Conservation (phyloP, 768 basidiomycete species). For the Xanthoconium stramineum region DNA sequence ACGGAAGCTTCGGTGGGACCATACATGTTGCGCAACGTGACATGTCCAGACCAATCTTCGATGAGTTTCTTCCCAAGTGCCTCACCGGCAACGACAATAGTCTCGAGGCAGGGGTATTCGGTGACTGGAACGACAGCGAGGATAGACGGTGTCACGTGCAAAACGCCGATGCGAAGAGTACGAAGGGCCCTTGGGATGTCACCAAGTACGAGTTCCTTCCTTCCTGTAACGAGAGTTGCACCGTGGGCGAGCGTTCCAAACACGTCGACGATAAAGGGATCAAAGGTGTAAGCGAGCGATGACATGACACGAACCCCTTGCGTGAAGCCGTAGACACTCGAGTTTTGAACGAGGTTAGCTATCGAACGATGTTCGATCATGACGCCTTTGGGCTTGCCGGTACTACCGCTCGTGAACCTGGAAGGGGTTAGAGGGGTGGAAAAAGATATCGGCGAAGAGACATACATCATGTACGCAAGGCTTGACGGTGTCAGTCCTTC, state of each 20-base stretch:
- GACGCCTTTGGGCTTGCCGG: constrained; percentile 24
- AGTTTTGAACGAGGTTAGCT: constrained; percentile 20
- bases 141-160: constrained; percentile 32
- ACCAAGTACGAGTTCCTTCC: constrained; percentile 29
- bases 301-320: constrained; percentile 26
- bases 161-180: constrained; percentile 23
- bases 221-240: constrained; percentile 20
- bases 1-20: constrained; percentile 34
- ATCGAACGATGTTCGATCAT: constrained; percentile 24
- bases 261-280: constrained; percentile 19
- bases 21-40: constrained; percentile 32
- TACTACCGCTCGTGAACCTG: constrained; percentile 24
- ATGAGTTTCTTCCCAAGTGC: constrained; percentile 22
- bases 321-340: constrained; percentile 20
- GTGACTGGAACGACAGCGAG: constrained; percentile 26
- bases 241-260: constrained; percentile 21
- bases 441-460: background rate
- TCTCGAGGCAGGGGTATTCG: constrained; percentile 26
- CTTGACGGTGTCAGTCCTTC: constrained; percentile 20
- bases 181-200: constrained; percentile 28
- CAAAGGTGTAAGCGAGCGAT: constrained; percentile 30
- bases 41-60: constrained; percentile 24
- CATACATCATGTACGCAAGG: constrained; percentile 29
- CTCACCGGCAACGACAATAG: constrained; percentile 26
- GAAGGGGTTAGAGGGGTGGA: background rate